Evolutionary conservation across 352 stramenopile species (phyloP), one percentile per base, ranked within the genome.

Genomic region (Phytophthora gonapodyides): DNA sequence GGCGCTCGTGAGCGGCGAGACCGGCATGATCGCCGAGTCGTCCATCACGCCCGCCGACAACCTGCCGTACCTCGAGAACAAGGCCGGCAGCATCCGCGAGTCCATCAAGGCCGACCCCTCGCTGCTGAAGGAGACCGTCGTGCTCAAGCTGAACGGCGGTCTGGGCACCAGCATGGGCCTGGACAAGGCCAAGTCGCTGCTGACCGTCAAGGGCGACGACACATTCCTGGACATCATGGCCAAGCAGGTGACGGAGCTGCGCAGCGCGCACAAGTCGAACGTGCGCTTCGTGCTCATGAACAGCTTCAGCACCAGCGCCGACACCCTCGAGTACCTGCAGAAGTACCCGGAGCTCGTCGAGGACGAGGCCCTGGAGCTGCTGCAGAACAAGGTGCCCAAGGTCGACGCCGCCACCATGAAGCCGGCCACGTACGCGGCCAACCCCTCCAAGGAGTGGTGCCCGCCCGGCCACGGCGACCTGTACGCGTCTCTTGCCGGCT

Each of bases 351-450:
- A 95, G 70, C 76, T 99, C 36, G 82, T 94, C 16, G 89, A 91
- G 37, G 97, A 99, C 68, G 86, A 97, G 38, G 95, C 97, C 59
- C 80, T 99, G 16, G 97, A 99, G 85, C 94, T 99, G 64, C 68
- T 99, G 49, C 97, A 99, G 81, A 99, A 99, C 80, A 99, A 99
- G 84, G 96, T 98, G 41, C 96, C 96, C 33, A 98, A 98, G 78
- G 75, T 99, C 19, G 82, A 98, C 80, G 92, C 90, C 13, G 80
- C 69, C 41, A 98, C 89, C 17, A 76, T 95, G 44, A 68, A 70
- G 58, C 87, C 87, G 12, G 87, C 87, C 36, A 79, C 69, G 30
- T 83, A 77, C 59, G 45, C 58, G 37, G 17, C 71, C 15, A 92
- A 93, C 75, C 64, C 80, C 19, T 83, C 76, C 30, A 95, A 95